Conservation (phyloP, 345 rosid genomes). For the Eucalyptus tenuipes region DNA sequence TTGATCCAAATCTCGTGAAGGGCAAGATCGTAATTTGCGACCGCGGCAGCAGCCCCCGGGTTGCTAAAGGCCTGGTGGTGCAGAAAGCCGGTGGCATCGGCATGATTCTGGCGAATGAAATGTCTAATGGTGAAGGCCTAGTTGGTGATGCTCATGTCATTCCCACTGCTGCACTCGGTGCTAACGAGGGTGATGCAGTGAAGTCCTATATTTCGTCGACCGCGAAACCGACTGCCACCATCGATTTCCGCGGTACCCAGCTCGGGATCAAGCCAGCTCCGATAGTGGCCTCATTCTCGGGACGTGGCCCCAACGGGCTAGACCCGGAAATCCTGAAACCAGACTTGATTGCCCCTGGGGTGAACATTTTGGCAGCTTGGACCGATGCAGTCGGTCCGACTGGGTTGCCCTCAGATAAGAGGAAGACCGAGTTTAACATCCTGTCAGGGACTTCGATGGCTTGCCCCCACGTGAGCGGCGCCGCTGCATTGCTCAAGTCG, state of each 20-base stretch:
- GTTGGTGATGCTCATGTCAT: conserved; percentile 76
- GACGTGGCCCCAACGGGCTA: conserved; percentile 62
- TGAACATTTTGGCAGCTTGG: conserved; percentile 85
- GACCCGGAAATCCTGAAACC: conserved; percentile 73
- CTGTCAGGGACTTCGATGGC: conserved; percentile 89
- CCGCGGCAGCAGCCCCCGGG: conserved; percentile 67
- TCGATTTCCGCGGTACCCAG: conserved; percentile 59
- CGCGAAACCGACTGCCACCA: conserved; percentile 33
- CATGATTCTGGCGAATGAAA: conserved; percentile 75
- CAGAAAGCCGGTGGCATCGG: conserved; percentile 80
- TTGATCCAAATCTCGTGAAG: conserved; percentile 41
- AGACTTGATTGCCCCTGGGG: conserved; percentile 72
- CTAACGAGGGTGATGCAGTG: conserved; percentile 52
- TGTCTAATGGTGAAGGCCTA: conserved; percentile 71
- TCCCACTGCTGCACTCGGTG: conserved; percentile 66
- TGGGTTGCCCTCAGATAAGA: conserved; percentile 45
- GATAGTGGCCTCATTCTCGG: conserved; percentile 76
- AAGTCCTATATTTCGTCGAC: conserved; percentile 38
- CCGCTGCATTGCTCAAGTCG: conserved; percentile 75
- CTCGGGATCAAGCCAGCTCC: conserved; percentile 77
- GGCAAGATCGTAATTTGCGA: conserved; percentile 80
- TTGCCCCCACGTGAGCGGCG: conserved; percentile 74
- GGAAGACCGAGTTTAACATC: conserved; percentile 71
- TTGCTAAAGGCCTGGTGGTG: conserved; percentile 74
- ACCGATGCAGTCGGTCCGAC: conserved; percentile 66